Conservation (phyloP, 2,329 filamentous ascomycete species). For the Hypocreales sp. region DNA sequence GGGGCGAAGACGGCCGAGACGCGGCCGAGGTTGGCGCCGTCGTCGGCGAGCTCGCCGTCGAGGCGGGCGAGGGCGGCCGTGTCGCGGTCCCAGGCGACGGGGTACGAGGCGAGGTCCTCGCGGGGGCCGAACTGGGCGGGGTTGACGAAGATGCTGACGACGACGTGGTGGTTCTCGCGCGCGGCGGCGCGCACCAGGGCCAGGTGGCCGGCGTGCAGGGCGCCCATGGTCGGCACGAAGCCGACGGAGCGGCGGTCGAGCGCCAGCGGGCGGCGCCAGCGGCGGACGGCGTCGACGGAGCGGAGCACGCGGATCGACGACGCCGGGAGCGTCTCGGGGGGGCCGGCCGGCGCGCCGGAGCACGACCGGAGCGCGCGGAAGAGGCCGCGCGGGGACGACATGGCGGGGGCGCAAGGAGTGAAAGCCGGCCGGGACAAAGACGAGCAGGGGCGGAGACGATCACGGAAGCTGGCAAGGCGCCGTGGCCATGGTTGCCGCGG, state of each 20-base stretch:
- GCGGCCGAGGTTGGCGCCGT: conserved; percentile 44
- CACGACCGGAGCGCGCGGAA: conserved; percentile 6
- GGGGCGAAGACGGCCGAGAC: conserved; percentile 80
- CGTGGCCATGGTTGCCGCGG: conserved; percentile 15
- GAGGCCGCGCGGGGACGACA: not conserved
- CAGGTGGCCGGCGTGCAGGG: conserved; percentile 82
- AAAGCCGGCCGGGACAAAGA: not conserved
- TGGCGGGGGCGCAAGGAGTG: conserved; percentile 1
- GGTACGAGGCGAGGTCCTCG: conserved; percentile 82
- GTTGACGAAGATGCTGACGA: conserved; percentile 91
- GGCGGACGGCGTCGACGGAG: conserved; percentile 54
- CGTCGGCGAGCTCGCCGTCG: conserved; percentile 55
- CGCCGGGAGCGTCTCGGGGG: conserved; percentile 32
- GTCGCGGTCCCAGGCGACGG: conserved; percentile 76
- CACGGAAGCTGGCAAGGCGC: conserved; percentile 4
- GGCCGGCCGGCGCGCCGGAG: not conserved
- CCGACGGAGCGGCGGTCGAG: conserved; percentile 58
- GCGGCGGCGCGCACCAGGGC: conserved; percentile 75
- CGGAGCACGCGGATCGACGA: conserved; percentile 58
- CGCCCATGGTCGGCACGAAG: conserved; percentile 94
- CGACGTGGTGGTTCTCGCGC: conserved; percentile 67
- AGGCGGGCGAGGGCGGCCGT: conserved; percentile 48
- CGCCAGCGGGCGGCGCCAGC: conserved; percentile 51
- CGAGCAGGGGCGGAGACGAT: conserved; percentile 1
- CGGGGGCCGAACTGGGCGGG: conserved; percentile 86